Base-by-base conservation (phyloP, 2,329 filamentous ascomycete genomes). In the Sporothrix mexicana region DNA sequence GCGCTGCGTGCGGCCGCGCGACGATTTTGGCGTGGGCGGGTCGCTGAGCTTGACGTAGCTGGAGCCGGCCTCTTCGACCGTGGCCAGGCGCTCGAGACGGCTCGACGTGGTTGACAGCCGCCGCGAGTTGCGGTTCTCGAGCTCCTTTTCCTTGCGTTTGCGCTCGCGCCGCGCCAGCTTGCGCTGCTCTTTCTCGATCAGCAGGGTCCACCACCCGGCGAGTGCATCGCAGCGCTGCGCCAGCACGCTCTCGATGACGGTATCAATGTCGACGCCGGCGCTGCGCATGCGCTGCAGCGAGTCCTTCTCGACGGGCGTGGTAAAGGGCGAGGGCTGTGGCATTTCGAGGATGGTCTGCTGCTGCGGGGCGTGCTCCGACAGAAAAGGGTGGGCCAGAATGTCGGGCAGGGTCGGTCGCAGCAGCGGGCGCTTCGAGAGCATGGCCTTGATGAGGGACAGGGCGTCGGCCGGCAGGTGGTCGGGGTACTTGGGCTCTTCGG, bases 171-270 rank as follows among this genome's bases (percentile, higher is more conserved):
- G 87, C 74, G 84, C 87, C 76, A 95, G 91, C 81, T 99, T 99
- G 9, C 94, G 90, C 79, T 94, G 90, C 79, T 99, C 96, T 80
- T 98, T 99, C 79, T 98, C 96, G 10, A 98, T 90, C 53, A 99
- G 83, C 41, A 99, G 82, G 2, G 93, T 93, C 96, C 96, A 99
- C 96, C 96, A 99, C 6, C 96, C 96, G 69, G 94, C 93, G 67
- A 99, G 84, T 6, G 92, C 88, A 81, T 99, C 95, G 79, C 96
- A 98, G 76, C 93, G 88, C 80, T 97, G 94, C 3, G 94, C 90
- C 49, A 97, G 82, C 2, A 99, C 96, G 77, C 96, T 97, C 80
- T 98, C 95, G 75, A 98, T 95, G 8, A 99, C 93, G 74, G 92
- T 88, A 79, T 99, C 96, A 73, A 97, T 96, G 78, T 98, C 93